These are phyloP conservation scores for Sporothrix dimorphospora DNA, from an alignment of 2,329 filamentous ascomycete genomes.

Conservation along the genomic window DNA sequence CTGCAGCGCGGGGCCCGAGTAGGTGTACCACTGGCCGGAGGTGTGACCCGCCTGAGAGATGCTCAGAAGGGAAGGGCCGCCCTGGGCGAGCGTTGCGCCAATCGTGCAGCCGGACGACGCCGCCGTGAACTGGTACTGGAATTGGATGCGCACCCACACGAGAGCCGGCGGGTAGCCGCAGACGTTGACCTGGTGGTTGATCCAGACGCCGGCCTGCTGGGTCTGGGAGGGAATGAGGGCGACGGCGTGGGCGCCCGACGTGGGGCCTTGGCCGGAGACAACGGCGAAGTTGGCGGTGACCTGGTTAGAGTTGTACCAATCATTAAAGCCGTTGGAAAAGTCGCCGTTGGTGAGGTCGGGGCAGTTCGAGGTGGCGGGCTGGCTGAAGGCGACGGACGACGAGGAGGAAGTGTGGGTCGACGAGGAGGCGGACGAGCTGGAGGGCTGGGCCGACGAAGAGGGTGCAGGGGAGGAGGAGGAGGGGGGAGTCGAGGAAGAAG, in stretches of 20 bases:
- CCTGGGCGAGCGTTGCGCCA: neutral
- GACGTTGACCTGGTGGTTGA: neutral
- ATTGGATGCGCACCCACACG: neutral
- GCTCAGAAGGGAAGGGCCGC: neutral
- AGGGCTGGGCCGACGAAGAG: neutral
- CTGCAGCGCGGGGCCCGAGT: neutral
- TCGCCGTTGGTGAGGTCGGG: conserved; percentile 2
- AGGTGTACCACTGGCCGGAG: conserved; percentile 6
- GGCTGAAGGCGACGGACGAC: neutral
- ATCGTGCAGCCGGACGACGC: neutral
- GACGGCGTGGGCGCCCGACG: neutral
- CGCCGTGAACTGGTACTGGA: conserved; percentile 10
- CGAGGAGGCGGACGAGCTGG: neutral
- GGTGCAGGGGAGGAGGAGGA: neutral
- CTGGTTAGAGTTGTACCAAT: conserved; percentile 10
- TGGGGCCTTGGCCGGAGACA: neutral
- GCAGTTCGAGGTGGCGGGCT: conserved; percentile 7
- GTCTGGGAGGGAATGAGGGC: neutral
- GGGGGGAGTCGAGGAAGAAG: neutral
- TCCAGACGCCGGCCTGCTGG: neutral
- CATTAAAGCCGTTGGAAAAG: neutral
- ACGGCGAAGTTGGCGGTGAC: neutral
- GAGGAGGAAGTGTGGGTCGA: neutral
- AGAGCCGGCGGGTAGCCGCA: neutral
- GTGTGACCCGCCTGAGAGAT: neutral